These are phyloP conservation scores for Coemansia sp. DNA, from an alignment of 192 early-diverging fungal genomes.

Conservation along the genomic window DNA sequence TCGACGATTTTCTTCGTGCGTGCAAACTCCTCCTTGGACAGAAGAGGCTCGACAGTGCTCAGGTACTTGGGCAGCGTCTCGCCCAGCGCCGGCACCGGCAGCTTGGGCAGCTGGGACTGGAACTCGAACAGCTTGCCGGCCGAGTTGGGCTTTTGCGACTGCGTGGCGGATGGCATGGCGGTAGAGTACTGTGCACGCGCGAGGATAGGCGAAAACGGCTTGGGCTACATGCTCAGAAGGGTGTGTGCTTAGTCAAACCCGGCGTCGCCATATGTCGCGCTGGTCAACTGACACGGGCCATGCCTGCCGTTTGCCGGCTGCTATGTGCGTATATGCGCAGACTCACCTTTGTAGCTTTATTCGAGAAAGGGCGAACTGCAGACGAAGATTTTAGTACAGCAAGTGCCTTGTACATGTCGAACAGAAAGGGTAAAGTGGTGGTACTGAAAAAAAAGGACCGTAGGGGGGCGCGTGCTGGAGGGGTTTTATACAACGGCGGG, in stretches of 20 bases:
- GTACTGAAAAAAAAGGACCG: neutral
- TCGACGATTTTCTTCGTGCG: conserved; percentile 60
- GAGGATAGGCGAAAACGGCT: conserved; percentile 10
- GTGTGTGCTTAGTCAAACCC: neutral
- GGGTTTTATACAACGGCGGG: no score
- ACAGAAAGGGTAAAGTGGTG: neutral
- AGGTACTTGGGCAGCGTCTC: conserved; percentile 86
- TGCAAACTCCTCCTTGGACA: conserved; percentile 67
- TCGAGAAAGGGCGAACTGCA: conserved; percentile 29
- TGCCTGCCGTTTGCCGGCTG: neutral
- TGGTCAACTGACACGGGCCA: neutral
- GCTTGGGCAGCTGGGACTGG: conserved; percentile 74
- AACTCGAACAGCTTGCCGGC: conserved; percentile 66
- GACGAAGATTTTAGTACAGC: conserved; percentile 33
- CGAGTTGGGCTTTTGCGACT: conserved; percentile 15
- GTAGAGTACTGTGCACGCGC: conserved; percentile 2
- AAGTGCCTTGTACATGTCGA: conserved; percentile 47
- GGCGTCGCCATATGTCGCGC: neutral
- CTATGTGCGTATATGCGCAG: conserved; percentile 3
- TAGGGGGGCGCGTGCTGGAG: no score
- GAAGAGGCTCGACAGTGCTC: conserved; percentile 67
- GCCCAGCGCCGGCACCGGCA: conserved; percentile 82
- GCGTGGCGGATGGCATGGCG: conserved; percentile 13
- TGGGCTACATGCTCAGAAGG: conserved; percentile 5
- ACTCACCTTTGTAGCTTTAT: conserved; percentile 27